A percentile compares a stretch with the other conserved stretches of the same genome.
These are phyloP conservation scores for Micractinium conductrix DNA, from an alignment of 139 green algal genomes.

Conservation along the genomic window DNA sequence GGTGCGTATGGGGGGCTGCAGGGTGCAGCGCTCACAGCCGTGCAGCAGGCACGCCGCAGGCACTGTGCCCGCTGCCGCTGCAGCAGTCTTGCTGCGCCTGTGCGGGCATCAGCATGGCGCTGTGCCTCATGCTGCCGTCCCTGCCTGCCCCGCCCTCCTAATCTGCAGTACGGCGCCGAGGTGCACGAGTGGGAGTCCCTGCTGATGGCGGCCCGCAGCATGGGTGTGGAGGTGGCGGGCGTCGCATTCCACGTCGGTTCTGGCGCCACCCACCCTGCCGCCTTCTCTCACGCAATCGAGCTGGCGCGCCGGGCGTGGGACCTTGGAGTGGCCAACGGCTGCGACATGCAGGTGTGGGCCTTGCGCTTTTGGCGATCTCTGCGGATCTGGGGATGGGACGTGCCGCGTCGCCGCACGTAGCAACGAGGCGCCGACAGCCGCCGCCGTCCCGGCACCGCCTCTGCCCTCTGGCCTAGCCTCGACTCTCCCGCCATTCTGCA, in stretches of 20 bases:
- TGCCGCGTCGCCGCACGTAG: too few species aligned
- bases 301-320: constrained; percentile 64
- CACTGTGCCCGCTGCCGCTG: background rate
- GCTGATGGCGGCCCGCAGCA: constrained; percentile 33
- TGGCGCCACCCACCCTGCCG: constrained; percentile 56
- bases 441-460: too few species aligned
- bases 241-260: constrained; percentile 96
- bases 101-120: too few species aligned
- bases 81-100: too few species aligned
- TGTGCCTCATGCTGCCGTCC: background rate
- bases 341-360: constrained; percentile 33
- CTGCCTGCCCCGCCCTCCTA: background rate
- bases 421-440: too few species aligned
- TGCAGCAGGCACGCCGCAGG: too few species aligned
- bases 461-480: too few species aligned
- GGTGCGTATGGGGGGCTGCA: background rate
- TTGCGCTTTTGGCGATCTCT: too few species aligned
- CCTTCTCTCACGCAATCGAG: constrained; percentile 55
- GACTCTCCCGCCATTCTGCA: too few species aligned
- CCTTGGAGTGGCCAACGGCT: constrained; percentile 4
- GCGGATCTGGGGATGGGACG: too few species aligned
- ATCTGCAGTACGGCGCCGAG: constrained; percentile 57
- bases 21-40: background rate
- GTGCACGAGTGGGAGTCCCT: constrained; percentile 54
- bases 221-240: constrained; percentile 81